phyloP scores from a whole-genome alignment of 441 rosid species.

The Corymbia citriodora region DNA sequence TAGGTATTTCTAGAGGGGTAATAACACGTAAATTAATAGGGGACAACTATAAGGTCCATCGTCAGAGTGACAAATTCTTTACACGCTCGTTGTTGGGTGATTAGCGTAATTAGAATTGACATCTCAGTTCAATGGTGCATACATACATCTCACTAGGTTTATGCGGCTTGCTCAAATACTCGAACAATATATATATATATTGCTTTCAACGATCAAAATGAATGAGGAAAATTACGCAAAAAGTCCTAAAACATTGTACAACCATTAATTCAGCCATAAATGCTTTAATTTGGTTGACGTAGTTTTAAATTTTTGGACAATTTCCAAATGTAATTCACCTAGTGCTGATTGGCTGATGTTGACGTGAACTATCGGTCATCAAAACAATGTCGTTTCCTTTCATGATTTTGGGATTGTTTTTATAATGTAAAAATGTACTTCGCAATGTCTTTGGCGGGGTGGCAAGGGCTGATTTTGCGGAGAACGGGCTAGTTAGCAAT shows the following conservation, averaged over 20 bases:
- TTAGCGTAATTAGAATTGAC: neutral
- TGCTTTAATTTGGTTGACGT: neutral
- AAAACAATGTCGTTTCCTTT: neutral
- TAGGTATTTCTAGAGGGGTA: neutral
- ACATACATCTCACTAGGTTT: neutral
- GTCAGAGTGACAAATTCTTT: neutral
- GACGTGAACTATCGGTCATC: neutral
- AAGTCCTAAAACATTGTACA: fast-evolving
- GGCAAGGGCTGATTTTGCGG: neutral
- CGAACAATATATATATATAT: neutral
- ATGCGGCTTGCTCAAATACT: neutral
- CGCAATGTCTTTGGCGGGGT: neutral
- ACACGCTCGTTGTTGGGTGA: neutral
- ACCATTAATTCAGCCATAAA: fast-evolving
- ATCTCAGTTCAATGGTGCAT: neutral
- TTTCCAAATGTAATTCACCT: too few species aligned
- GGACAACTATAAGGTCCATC: neutral
- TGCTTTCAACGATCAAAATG: neutral
- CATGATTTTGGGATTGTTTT: neutral
- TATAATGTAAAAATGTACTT: neutral
- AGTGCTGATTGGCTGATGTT: too few species aligned
- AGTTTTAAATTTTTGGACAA: fast-evolving
- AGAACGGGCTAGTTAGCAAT: neutral
- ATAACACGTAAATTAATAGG: neutral
- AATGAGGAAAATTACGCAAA: neutral